Percentiles rank a stretch among this genome's conserved stretches.
Evolutionary conservation across 1,139 yeast species (phyloP).

Genomic region (Scheffersomyces stambukii): DNA sequence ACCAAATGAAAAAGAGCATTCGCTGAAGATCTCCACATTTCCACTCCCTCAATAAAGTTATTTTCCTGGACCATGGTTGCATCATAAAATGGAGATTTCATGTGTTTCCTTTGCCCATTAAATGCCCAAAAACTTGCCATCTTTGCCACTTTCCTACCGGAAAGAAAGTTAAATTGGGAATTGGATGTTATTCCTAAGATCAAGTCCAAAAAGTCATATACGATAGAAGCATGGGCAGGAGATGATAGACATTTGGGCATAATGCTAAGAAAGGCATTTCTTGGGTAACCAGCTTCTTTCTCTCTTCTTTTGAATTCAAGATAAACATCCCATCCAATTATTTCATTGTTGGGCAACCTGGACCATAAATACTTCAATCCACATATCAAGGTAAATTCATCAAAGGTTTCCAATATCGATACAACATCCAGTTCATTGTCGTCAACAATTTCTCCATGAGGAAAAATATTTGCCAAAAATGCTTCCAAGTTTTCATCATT

Average conservation of each 20-base stretch:
- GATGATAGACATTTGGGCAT: constrained; percentile 83
- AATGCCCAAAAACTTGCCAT: constrained; percentile 93
- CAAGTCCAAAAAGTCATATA: constrained; percentile 80
- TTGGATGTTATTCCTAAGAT: constrained; percentile 79
- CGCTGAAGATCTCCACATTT: constrained; percentile 75
- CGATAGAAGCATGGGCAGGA: constrained; percentile 85
- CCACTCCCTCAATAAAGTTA: constrained; percentile 66
- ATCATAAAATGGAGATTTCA: constrained; percentile 34
- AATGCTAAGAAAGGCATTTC: constrained; percentile 67
- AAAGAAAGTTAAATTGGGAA: constrained; percentile 71
- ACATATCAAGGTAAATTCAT: constrained; percentile 66
- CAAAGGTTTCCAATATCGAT: constrained; percentile 41
- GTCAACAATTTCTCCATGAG: constrained; percentile 39
- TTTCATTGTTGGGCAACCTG: constrained; percentile 71
- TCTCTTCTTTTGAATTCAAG: constrained; percentile 65
- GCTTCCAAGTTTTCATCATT: constrained; percentile 52
- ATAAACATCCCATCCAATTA: constrained; percentile 85
- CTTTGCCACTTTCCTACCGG: constrained; percentile 75
- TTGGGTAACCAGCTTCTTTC: constrained; percentile 60
- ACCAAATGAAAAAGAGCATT: constrained; percentile 83
- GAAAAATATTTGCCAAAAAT: constrained; percentile 51
- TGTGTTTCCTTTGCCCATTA: constrained; percentile 19
- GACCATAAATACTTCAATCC: constrained; percentile 84
- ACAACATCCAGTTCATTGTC: constrained; percentile 29
- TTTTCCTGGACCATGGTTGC: constrained; percentile 35